A percentile compares a stretch with the other conserved stretches of the same genome.
Conservation (phyloP, 2,329 filamentous ascomycete species). For the Penicillium decumbens region DNA sequence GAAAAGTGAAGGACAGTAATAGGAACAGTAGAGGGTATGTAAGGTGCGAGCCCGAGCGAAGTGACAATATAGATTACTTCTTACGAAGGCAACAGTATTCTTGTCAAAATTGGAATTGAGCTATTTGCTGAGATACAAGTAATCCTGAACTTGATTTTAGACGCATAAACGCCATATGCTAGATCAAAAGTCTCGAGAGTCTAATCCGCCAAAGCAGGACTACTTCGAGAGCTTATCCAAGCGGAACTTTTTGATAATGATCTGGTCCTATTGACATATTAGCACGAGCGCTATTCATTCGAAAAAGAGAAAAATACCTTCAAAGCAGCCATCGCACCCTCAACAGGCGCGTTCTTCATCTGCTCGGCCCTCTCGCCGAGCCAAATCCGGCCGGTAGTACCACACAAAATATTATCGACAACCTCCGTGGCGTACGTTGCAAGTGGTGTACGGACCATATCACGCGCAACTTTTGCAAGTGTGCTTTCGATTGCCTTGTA, state of each 20-base stretch:
- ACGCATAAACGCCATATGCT: not conserved
- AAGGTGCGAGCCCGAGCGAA: too few species aligned
- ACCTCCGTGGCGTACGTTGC: slow-evolving; percentile 10
- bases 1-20: too few species aligned
- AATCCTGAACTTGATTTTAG: not conserved
- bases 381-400: slow-evolving; percentile 14
- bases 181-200: not conserved
- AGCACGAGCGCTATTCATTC: not conserved
- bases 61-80: too few species aligned
- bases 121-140: not conserved
- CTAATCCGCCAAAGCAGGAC: not conserved
- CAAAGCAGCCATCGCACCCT: not conserved
- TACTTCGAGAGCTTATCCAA: not conserved
- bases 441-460: slow-evolving; percentile 4
- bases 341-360: not conserved
- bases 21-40: too few species aligned
- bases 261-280: not conserved
- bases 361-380: slow-evolving; percentile 2
- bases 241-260: not conserved
- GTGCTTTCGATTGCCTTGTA: slow-evolving; percentile 21
- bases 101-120: not conserved
- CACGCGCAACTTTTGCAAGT: slow-evolving; percentile 5
- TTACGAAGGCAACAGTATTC: too few species aligned
- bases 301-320: not conserved
- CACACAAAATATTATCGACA: slow-evolving; percentile 6